These are phyloP conservation scores for Boletus rubroflammeus DNA, from an alignment of 768 basidiomycete genomes.

Conservation along the genomic window DNA sequence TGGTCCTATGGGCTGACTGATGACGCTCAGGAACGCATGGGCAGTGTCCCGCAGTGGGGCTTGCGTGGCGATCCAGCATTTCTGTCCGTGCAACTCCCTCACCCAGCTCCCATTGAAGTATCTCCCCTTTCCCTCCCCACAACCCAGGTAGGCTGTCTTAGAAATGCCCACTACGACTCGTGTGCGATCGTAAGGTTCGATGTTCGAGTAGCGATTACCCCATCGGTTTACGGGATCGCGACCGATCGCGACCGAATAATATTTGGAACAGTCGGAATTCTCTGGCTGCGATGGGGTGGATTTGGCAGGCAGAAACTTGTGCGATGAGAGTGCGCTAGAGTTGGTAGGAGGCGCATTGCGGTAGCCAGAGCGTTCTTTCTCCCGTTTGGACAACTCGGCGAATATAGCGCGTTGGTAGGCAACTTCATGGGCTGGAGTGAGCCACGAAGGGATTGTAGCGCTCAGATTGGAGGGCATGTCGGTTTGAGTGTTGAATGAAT, in stretches of 20 bases:
- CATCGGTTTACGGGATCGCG: constrained; percentile 39
- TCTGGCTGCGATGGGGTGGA: constrained; percentile 8
- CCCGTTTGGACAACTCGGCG: constrained; percentile 35
- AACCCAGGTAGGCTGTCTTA: constrained; percentile 12
- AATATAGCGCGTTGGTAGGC: constrained; percentile 31
- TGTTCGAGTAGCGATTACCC: constrained; percentile 68
- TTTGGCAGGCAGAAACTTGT: constrained; percentile 6
- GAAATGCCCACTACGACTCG: constrained; percentile 51
- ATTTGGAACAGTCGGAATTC: constrained; percentile 24
- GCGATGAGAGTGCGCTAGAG: constrained; percentile 3
- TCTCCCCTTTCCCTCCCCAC: constrained; percentile 34
- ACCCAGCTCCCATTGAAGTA: constrained; percentile 90
- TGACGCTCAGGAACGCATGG: constrained; percentile 72
- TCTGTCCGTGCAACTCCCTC: constrained; percentile 64
- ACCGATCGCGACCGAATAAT: constrained; percentile 60
- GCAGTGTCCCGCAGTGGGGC: constrained; percentile 69
- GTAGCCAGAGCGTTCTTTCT: constrained; percentile 32
- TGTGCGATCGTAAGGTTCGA: constrained; percentile 80
- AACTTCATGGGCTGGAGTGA: constrained; percentile 8
- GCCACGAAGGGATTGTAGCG: constrained; percentile 14
- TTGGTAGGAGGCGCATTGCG: constrained; percentile 21
- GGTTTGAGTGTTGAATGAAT: neutral
- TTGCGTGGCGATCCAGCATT: constrained; percentile 85
- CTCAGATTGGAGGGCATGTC: constrained; percentile 10
- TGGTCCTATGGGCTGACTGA: constrained; percentile 46